Evolutionary conservation across 257 asterid species (phyloP), one percentile per base, ranked within the genome.

Genomic region (Fraxinus excelsior): DNA sequence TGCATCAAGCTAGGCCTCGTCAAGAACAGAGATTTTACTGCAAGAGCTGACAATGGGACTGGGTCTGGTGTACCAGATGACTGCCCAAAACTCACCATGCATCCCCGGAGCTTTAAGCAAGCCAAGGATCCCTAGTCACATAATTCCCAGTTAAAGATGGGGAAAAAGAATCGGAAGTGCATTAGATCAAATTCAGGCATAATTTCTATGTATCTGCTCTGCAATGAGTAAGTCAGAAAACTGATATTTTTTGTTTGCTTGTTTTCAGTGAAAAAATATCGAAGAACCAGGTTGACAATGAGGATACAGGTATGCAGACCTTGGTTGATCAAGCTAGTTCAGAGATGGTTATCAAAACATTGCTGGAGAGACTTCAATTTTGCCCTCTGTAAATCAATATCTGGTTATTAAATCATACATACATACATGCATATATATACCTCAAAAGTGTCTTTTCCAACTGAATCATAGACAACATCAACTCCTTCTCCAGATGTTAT

Each of bases 381-480:
- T 53, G 62, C 11, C 7, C 10, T 1, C 3, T 12, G 16, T 2
- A 35, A 40, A 2, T 40, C 46, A 40, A 40, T 2, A 40, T 40
- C 14, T 49, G 16, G 58, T 49, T 18, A 49, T 21, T 13, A 16
- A 14, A 3, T 46, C 56, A 4, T 1, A 46, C 13, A 46, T 46
- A 3, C 5, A 46, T 3, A n/a, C n/a, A n/a, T n/a, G n/a, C n/a
- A n/a, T n/a, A n/a, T n/a, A n/a, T n/a, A n/a, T n/a, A n/a, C 99
- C 99, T 93, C 92, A 53, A 93, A 93, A 28, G 98, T 96, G 83
- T 93, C 99, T 83, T 91, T 96, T 25, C 99, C 99, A 78, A 96
- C 98, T 38, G 99, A 96, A 83, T 96, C 99, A 83, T 96, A 96
- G 78, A 96, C 99, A 32, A 91, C 97, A 64, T 96, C 98, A 67